phyloP scores from a whole-genome alignment of 164 flowering plant species.

The Tinospora cordifolia region DNA sequence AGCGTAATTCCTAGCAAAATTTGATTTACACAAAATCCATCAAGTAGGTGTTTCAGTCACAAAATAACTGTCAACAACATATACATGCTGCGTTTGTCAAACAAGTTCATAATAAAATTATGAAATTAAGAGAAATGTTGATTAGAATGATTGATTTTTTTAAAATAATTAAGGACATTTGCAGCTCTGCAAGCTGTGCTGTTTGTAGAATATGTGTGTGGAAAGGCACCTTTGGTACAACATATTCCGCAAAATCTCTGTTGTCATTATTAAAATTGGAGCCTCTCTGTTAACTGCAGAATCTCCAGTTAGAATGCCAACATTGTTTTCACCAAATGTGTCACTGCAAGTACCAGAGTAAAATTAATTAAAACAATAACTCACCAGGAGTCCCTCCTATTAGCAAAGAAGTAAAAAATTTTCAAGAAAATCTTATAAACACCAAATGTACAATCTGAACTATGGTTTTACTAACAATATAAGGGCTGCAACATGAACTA shows the following conservation, averaged over 20 bases:
- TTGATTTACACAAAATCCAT: not conserved
- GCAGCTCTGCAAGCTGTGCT: not conserved
- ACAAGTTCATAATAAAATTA: not conserved
- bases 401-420: not conserved
- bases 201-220: not conserved
- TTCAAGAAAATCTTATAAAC: not conserved
- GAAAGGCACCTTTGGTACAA: slow-evolving; percentile 67
- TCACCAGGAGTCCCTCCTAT: not conserved
- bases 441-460: no score
- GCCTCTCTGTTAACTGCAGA: slow-evolving; percentile 86
- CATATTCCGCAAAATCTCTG: slow-evolving; percentile 95
- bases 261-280: slow-evolving; percentile 82
- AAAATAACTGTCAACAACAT: not conserved
- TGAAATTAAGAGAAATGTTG: not conserved
- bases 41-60: not conserved
- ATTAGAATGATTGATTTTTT: not conserved
- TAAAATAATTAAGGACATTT: not conserved
- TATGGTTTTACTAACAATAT: no score
- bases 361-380: not conserved
- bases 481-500: no score
- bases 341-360: slow-evolving; percentile 35
- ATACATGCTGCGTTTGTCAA: not conserved
- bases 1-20: not conserved
- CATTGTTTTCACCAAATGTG: slow-evolving; percentile 81
- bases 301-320: slow-evolving; percentile 95